phyloP scores from a whole-genome alignment of 2,329 filamentous ascomycete genomes.

The Teratosphaeria nubilosa region DNA sequence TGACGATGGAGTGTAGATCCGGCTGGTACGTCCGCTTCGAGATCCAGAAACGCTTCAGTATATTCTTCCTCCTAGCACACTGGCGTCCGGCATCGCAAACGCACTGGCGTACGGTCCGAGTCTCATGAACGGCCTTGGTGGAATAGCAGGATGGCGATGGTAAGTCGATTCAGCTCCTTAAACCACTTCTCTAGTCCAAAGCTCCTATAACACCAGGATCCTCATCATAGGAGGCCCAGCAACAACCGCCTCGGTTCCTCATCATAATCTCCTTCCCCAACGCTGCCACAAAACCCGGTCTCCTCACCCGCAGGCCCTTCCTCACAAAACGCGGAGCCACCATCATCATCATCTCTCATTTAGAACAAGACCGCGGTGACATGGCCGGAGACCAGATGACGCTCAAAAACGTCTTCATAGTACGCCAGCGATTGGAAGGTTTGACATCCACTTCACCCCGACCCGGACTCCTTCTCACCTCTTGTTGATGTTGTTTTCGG shows the following conservation, averaged over 20 bases:
- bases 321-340: not conserved
- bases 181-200: not conserved
- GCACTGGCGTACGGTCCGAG: conserved; percentile 28
- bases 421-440: not conserved
- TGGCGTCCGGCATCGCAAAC: conserved; percentile 39
- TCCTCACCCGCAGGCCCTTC: not conserved
- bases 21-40: conserved; percentile 41
- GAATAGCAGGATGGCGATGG: not conserved
- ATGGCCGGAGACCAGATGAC: not conserved
- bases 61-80: conserved; percentile 41
- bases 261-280: not conserved
- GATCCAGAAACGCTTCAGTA: conserved; percentile 29
- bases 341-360: not conserved
- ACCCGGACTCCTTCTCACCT: not conserved
- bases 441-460: not conserved
- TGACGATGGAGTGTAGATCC: conserved; percentile 25
- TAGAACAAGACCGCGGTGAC: not conserved
- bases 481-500: not conserved
- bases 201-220: not conserved
- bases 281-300: not conserved
- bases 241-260: not conserved
- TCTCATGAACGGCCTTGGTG: not conserved
- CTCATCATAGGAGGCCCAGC: not conserved
- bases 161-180: not conserved
- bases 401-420: not conserved